phyloP scores from a whole-genome alignment of 129 eudicot species.

The Erigeron canadensis region DNA sequence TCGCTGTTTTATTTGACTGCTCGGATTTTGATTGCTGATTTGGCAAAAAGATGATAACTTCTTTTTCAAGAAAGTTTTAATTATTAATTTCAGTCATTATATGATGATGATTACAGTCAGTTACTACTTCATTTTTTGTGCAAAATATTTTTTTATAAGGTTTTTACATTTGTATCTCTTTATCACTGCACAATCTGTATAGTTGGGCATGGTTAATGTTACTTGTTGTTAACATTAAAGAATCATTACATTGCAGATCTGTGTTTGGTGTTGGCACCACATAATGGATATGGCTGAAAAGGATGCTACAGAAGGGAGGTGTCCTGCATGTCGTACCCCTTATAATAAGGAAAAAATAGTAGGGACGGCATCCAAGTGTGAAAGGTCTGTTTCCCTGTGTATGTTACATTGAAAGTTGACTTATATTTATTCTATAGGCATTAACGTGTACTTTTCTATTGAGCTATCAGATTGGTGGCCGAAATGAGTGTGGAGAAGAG shows the following conservation, averaged over 20 bases:
- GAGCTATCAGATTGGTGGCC: conserved; percentile 64
- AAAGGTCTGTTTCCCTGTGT: conserved; percentile 50
- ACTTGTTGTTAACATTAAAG: background rate
- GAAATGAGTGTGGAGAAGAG: conserved; percentile 84
- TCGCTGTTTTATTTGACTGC: too few relatives aligned
- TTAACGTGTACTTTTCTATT: conserved; percentile 2
- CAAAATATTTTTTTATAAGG: background rate
- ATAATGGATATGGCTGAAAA: conserved; percentile 99
- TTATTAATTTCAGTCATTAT: background rate
- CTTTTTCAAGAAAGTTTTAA: background rate
- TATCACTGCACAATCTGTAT: background rate
- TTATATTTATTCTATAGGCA: conserved; percentile 2
- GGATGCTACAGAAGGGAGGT: conserved; percentile 91
- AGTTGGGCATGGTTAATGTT: background rate
- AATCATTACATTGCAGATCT: conserved; percentile 51
- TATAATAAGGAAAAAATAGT: conserved; percentile 96
- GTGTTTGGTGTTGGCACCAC: conserved; percentile 99
- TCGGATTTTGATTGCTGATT: background rate
- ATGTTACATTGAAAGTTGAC: conserved; percentile 1
- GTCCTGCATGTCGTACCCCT: conserved; percentile 95
- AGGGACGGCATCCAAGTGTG: conserved; percentile 75
- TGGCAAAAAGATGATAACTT: background rate
- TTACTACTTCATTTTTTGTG: background rate
- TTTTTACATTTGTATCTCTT: background rate
- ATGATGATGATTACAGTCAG: background rate